Evolutionary conservation across 108 stramenopile species (phyloP), one percentile per base, ranked within the genome.

Genomic region (Fistulifera solaris): DNA sequence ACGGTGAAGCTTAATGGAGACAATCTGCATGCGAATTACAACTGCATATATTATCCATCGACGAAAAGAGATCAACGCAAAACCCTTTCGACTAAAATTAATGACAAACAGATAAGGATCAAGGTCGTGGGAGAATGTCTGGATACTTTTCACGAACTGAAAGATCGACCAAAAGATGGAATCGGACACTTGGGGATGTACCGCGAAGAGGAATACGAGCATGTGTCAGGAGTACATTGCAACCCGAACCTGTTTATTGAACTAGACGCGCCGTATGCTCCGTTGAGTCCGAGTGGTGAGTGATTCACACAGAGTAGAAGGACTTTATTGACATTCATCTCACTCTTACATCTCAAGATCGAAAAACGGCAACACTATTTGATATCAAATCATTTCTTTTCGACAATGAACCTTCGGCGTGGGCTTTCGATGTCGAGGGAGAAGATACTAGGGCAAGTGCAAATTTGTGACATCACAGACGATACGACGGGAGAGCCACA

Each of bases 401-500:
- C 52, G 49, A 67, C 18, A 67, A 56, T 48, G 64, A 62, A 27
- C 66, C 70, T 27, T 2, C 45, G 12, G 27, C 54, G 38, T 72
- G 61, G 72, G 48, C 61, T 25, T 70, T 65, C 56, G 65, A 41
- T 38, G 66, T 69, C 10, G 40, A 39, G n/a, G 77, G 80, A 50
- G n/a, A 43, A 55, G 40, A 27, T 72, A 24, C 31, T 48, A 11
- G 55, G 56, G 1, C 31, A 47, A 18, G 67, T 60, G 18, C 71
- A 80, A 55, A 57, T 79, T 1, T 51, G 81, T 7, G 85, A 90
- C 41, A 78, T 90, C 19, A 86, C 89, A 12, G 78, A 80, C 55
- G 85, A 90, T 48, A n/a, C 56, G 0, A 87, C 85, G 0, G 89
- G 89, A 17, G 66, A 72, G 19, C 54, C 82, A 14, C 89, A 90